These are phyloP conservation scores for Lasiodiplodia sp. DNA, from an alignment of 2,329 filamentous ascomycete genomes.

Conservation along the genomic window DNA sequence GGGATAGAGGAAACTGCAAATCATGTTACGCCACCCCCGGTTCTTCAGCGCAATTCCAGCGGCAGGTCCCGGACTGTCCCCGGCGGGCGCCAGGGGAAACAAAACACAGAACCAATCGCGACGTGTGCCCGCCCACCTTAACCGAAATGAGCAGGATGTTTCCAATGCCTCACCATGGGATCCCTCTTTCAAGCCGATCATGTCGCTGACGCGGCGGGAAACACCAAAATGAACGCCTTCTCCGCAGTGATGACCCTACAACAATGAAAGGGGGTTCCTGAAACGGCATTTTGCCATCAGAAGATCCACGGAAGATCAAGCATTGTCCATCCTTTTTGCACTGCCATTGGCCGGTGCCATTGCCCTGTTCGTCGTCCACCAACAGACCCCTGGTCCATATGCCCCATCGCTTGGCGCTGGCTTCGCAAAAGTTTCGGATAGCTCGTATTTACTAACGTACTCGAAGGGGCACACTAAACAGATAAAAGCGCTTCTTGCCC, in stretches of 20 bases:
- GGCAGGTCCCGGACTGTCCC: not conserved
- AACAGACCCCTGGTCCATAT: not conserved
- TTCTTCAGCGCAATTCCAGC: not conserved
- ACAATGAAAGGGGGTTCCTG: conserved; percentile 9
- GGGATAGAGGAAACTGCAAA: not conserved
- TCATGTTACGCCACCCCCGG: conserved; percentile 16
- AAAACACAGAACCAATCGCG: not conserved
- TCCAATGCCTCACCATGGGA: conserved; percentile 3
- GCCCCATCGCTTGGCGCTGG: not conserved
- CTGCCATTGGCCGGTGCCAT: not conserved
- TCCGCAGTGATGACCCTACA: not conserved
- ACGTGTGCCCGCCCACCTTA: not conserved
- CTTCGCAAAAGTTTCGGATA: not conserved
- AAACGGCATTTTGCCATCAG: not conserved
- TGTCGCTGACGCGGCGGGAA: not conserved
- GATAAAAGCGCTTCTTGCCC: conserved; percentile 13
- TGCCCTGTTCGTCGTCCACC: not conserved
- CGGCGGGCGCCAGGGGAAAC: not conserved
- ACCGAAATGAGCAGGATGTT: conserved; percentile 25
- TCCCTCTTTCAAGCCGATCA: conserved; percentile 8
- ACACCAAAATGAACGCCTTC: not conserved
- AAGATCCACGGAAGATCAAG: conserved; percentile 7
- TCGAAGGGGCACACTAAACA: not conserved
- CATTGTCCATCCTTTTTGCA: not conserved
- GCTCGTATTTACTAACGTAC: not conserved